Percentiles rank a stretch among this genome's conserved stretches.
Evolutionary conservation across 1,139 yeast genomes (phyloP).

Genomic region (Pichiaceae sp.): DNA sequence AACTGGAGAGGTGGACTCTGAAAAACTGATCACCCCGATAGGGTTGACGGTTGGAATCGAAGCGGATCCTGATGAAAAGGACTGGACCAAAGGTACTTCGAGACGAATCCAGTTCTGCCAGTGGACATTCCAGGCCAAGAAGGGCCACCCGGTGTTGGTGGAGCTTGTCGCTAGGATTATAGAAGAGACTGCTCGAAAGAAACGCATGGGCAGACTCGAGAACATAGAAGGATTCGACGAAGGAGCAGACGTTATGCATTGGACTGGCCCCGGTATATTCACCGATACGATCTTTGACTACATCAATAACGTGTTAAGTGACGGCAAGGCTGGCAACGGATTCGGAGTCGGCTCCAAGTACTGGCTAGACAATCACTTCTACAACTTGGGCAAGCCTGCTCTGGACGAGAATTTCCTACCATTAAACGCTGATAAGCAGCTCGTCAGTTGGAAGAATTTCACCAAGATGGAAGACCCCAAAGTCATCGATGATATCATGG

Average conservation of each 20-base stretch:
- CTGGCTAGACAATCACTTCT: constrained; percentile 15
- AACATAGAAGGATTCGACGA: constrained; percentile 37
- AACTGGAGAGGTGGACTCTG: not conserved
- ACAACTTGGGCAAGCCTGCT: constrained; percentile 15
- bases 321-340: constrained; percentile 22
- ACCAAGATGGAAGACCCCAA: constrained; percentile 61
- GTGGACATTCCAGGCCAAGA: constrained; percentile 65
- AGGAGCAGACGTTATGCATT: constrained; percentile 60
- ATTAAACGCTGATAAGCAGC: constrained; percentile 5
- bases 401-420: constrained; percentile 6
- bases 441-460: constrained; percentile 48
- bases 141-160: constrained; percentile 67
- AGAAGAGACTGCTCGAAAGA: constrained; percentile 46
- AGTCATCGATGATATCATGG: constrained; percentile 68
- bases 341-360: constrained; percentile 22
- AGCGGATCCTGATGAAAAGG: constrained; percentile 64
- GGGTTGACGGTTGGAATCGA: constrained; percentile 71
- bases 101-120: constrained; percentile 73
- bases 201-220: constrained; percentile 9
- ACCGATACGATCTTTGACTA: constrained; percentile 66
- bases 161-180: constrained; percentile 62
- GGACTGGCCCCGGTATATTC: constrained; percentile 83
- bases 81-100: constrained; percentile 68
- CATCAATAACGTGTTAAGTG: constrained; percentile 32
- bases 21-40: constrained; percentile 31